Base-by-base conservation (phyloP, 768 basidiomycete genomes). In the Trametes maxima region DNA sequence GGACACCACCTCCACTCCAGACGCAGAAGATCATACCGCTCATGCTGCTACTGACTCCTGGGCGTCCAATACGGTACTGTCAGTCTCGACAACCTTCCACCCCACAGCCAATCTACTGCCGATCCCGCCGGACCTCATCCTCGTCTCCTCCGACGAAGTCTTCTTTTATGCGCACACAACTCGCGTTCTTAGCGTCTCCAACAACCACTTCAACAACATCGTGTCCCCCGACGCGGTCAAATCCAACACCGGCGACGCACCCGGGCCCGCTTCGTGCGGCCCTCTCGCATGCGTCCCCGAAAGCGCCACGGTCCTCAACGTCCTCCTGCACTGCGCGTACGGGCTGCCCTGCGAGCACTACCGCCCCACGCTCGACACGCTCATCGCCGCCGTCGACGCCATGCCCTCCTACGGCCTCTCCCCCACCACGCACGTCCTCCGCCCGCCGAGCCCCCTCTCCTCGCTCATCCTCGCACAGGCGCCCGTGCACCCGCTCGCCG, bases 271-370 rank as follows among this genome's bases (percentile, higher is more conserved):
- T 13, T 2, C 21, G 6, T 80, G 80, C 13, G 71, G 53, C 36
- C 59, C 70, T 28, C 21, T 73, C 36, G 42, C 63, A 4, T 43
- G 75, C 16, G 47, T 76, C 10, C 66, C 74, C 1, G 74, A 75
- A 51, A 22, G 47, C 4, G 65, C 76, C 2, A 17, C 44, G 1
- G 65, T 70, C 1, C 63, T 77, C 47, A 73, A 74, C 64, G 56
- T 76, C 55, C 45, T 77, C 21, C 64, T 77, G 33, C 76, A 76
- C 57, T 62, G 62, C 10, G 59, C 75, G 46, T 77, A 76, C 56
- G 57, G 65, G 54, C 25, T 73, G n/a, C 64, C 73, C 1, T 72
- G 65, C 59, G 42, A 55, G 2, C 52, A 62, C n/a, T 72, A 68
- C 59, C 14, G 21, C 0, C 74, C 74, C n/a, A 28, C 72, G 7